These are phyloP conservation scores for Primulina eburnea DNA, from an alignment of 257 asterid genomes.

Conservation along the genomic window DNA sequence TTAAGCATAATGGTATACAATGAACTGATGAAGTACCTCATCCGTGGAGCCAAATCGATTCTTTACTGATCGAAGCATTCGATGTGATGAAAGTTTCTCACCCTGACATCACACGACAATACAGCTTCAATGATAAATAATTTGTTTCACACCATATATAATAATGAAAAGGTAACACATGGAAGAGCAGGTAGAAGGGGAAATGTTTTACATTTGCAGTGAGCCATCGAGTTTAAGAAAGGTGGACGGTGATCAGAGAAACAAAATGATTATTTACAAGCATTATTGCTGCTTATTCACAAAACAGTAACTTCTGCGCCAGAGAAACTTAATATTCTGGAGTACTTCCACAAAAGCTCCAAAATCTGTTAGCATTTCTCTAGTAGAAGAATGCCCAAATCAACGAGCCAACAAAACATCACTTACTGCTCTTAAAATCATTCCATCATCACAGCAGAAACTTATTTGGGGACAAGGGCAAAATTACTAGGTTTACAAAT, in stretches of 20 bases:
- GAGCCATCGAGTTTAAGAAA: too few relatives aligned
- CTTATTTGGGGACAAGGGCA: conserved; percentile 19
- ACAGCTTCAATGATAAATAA: conserved; percentile 8
- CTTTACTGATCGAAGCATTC: conserved; percentile 85
- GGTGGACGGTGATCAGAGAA: too few relatives aligned
- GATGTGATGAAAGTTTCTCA: conserved; percentile 78
- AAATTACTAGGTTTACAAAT: conserved; percentile 9
- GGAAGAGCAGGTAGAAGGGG: not conserved
- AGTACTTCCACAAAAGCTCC: conserved; percentile 19
- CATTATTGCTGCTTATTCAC: too few relatives aligned
- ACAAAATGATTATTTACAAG: too few relatives aligned
- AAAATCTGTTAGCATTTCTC: not conserved
- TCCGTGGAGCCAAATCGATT: conserved; percentile 97
- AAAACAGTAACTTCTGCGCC: too few relatives aligned
- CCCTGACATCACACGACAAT: conserved; percentile 55
- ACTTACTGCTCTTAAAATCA: conserved; percentile 4
- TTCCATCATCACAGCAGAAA: conserved; percentile 21
- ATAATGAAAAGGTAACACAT: not conserved
- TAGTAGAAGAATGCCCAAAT: not conserved
- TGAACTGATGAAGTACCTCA: conserved; percentile 51
- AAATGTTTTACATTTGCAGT: too few relatives aligned
- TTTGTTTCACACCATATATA: conserved; percentile 2
- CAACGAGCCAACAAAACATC: conserved; percentile 10
- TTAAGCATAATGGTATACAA: conserved; percentile 16
- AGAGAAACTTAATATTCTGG: not conserved